A percentile compares a stretch with the other conserved stretches of the same genome.
These are phyloP conservation scores for Abrus pulchellus DNA, from an alignment of 306 rosid species.

Conservation along the genomic window DNA sequence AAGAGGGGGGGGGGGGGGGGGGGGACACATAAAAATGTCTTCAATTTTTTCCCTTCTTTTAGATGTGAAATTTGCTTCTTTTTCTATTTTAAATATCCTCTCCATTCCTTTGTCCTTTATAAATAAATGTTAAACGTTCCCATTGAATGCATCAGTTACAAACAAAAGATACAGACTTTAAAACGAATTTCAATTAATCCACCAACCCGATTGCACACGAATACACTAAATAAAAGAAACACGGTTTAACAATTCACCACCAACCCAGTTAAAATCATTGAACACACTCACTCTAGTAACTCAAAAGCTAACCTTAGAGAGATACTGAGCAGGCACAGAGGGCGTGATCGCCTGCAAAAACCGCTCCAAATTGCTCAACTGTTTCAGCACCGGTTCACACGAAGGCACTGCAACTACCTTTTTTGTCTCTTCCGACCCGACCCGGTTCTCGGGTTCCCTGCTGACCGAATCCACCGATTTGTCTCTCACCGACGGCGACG, in stretches of 20 bases:
- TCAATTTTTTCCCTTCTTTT: not conserved
- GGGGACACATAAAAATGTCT: not conserved
- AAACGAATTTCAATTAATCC: constrained; percentile 6
- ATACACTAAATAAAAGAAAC: constrained; percentile 12
- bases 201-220: not conserved
- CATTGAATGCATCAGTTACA: constrained; percentile 18
- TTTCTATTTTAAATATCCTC: not conserved
- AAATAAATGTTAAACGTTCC: constrained; percentile 22
- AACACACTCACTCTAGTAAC: constrained; percentile 21
- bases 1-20: no score
- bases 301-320: constrained; percentile 62
- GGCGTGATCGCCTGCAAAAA: constrained; percentile 82
- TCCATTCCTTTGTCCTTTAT: constrained; percentile 21
- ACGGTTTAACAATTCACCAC: not conserved
- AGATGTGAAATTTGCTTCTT: constrained; percentile 1
- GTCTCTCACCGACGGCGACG: constrained; percentile 29
- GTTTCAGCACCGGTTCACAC: constrained; percentile 46
- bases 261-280: not conserved
- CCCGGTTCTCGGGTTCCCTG: constrained; percentile 59
- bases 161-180: constrained; percentile 3
- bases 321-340: constrained; percentile 68
- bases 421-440: constrained; percentile 50
- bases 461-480: constrained; percentile 43
- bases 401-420: constrained; percentile 52
- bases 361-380: constrained; percentile 72